Conservation (phyloP, 2,329 filamentous ascomycete species). For the Paecilomyces formosus region DNA sequence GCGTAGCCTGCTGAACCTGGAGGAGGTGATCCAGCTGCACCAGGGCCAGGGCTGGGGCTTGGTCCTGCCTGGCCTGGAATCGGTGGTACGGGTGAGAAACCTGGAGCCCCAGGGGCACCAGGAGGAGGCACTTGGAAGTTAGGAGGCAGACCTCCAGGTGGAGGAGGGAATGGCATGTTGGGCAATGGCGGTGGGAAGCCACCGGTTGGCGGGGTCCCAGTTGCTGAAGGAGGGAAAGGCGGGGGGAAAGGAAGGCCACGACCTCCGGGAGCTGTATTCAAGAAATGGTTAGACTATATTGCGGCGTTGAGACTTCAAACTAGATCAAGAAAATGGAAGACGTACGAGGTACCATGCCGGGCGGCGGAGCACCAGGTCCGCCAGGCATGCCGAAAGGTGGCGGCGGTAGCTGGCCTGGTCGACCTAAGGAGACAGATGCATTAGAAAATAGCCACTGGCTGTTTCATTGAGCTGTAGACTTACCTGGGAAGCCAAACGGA, state of each 20-base stretch:
- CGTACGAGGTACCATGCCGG: conserved; percentile 49
- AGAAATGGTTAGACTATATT: conserved; percentile 5
- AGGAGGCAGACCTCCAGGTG: conserved; percentile 31
- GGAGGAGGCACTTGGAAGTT: conserved; percentile 30
- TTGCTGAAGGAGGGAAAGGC: conserved; percentile 25
- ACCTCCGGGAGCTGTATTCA: conserved; percentile 44
- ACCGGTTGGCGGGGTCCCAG: conserved; percentile 25
- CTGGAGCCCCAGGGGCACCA: conserved; percentile 11
- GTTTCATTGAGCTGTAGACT: conserved; percentile 10
- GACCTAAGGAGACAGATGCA: conserved; percentile 15
- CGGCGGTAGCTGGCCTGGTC: conserved; percentile 40
- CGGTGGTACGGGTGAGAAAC: conserved; percentile 23
- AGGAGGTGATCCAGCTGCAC: conserved; percentile 13
- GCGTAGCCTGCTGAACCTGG: conserved; percentile 22
- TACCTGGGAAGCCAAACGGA: conserved; percentile 58
- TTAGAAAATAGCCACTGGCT: conserved; percentile 1
- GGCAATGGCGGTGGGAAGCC: conserved; percentile 30
- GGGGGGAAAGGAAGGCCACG: conserved; percentile 50
- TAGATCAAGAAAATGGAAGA: conserved; percentile 9
- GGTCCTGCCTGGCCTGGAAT: conserved; percentile 18
- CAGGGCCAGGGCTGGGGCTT: conserved; percentile 19
- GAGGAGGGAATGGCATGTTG: conserved; percentile 35
- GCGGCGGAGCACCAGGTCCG: conserved; percentile 28
- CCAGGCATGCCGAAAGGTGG: conserved; percentile 53
- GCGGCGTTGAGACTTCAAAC: background rate